Evolutionary conservation across 805 yeast species (phyloP), one percentile per base, ranked within the genome.

Genomic region (Candida golubevii): DNA sequence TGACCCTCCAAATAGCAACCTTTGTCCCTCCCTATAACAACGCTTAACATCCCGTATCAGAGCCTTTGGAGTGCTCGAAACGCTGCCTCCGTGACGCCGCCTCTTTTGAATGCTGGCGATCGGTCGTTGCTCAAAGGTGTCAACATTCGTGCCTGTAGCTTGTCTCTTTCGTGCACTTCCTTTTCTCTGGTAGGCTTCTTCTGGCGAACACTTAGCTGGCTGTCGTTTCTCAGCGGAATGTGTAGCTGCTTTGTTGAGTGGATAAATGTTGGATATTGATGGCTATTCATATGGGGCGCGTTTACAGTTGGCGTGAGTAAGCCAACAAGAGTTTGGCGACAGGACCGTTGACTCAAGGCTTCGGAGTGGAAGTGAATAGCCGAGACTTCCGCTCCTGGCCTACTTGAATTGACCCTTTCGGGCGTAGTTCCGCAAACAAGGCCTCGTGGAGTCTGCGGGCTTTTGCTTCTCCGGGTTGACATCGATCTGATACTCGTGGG

Each of bases 211-310:
- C 5, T 18, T 18, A 3, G 23, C 5, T 18, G 23, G 23, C 23
- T 18, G 23, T 18, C 23, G 23, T 18, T 18, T 18, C 23, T 18
- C 23, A 18, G 23, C 23, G 23, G 23, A 18, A 18, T 18, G 23
- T 18, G 3, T 18, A 18, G 23, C 5, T 18, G 23, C 23, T 18
- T 18, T 18, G 41, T 37, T 9, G 49, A 49, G 13, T 41, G 46
- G 26, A 33, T 36, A 13, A 48, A 31, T 8, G 42, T 30, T 6
- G 51, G 48, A 34, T 49, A 47, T 8, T 39, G 51, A 26, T 47
- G 53, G 46, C 48, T 39, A 14, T 42, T 35, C 26, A 38, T 18
- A 13, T 47, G 34, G 7, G 47, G 42, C 6, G 51, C 34, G 32
- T 38, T 46, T 7, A 41, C 4, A 2, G 28, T 26, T 9, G 50